Evolutionary conservation across 176 grass and related monocot genomes (phyloP), one percentile per base, ranked within the genome.

Genomic region (Carex parvula): DNA sequence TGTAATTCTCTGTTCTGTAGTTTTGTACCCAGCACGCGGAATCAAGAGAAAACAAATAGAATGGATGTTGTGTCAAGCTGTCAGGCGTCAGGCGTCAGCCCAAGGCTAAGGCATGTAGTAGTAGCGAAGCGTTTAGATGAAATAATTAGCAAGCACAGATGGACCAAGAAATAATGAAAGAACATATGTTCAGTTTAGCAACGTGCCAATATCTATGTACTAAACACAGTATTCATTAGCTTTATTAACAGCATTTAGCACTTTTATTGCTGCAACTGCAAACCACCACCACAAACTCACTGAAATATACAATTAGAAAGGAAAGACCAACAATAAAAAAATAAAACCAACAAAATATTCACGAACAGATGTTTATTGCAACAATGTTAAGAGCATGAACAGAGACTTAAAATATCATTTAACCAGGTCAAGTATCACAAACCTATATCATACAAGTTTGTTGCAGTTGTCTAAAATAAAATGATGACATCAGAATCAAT

Each of bases 361-460:
- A 14, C 72, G 53, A 76, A 53, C 42, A 54, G 46, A 32, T 54
- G 21, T 75, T 29, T 8, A 22, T 30, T n/a, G 15, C 22, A 56
- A 54, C 72, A 21, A 56, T 77, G 72, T 77, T 55, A 77, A 56
- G 24, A 77, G 35, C n/a, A 77, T 32, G 72, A 24, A 56, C 70
- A 32, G 46, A 77, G 13, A 77, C 24, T 32, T 17, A 77, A 22
- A 22, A 56, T 56, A 77, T 30, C 13, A 56, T 44, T 75, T 77
- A 54, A 77, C 72, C 72, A 77, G 52, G 72, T 77, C 50, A 77
- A 56, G 50, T 30, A 77, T 56, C 72, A 77, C 72, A 77, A 56
- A 32, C 50, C 50, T 77, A 77, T 56, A 32, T 56, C 30, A 77
- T 55, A 56, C 13, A 32, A 30, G 72, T 77, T 77, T 56, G 72